Evolutionary conservation across 495 filamentous ascomycete species (phyloP).

Genomic region (Barbatosphaeria neglecta): DNA sequence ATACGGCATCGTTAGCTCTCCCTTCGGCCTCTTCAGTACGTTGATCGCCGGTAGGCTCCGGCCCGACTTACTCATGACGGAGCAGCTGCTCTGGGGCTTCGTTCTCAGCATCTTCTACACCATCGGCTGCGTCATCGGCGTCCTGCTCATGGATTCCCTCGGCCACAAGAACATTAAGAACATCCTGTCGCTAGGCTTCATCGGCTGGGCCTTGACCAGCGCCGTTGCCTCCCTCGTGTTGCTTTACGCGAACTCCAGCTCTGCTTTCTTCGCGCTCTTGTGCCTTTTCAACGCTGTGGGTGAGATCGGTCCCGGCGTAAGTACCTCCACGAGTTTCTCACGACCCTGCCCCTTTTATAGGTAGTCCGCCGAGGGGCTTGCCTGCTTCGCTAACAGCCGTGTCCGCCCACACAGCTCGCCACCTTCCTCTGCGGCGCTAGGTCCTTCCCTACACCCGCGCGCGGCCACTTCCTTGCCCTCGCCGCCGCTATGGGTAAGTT

Average conservation of each 20-base stretch:
- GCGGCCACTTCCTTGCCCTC: conserved; percentile 37
- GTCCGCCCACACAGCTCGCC: conserved; percentile 6
- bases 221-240: conserved; percentile 34
- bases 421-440: conserved; percentile 34
- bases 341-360: not conserved
- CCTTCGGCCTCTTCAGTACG: conserved; percentile 38
- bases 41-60: conserved; percentile 33
- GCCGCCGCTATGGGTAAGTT: conserved; percentile 38
- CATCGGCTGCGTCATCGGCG: conserved; percentile 34
- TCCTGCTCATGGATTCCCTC: conserved; percentile 34
- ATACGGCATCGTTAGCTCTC: conserved; percentile 36
- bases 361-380: no score
- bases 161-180: conserved; percentile 37
- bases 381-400: not conserved
- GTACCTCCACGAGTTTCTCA: not conserved
- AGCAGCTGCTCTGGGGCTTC: conserved; percentile 33
- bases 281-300: conserved; percentile 36
- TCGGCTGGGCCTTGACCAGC: conserved; percentile 29
- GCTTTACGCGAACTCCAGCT: no score
- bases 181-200: conserved; percentile 34
- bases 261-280: conserved; percentile 44
- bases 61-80: conserved; percentile 24
- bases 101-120: conserved; percentile 39
- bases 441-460: conserved; percentile 38
- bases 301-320: conserved; percentile 35